phyloP scores from a whole-genome alignment of 495 filamentous ascomycete genomes.

The Xylaria nigripes region DNA sequence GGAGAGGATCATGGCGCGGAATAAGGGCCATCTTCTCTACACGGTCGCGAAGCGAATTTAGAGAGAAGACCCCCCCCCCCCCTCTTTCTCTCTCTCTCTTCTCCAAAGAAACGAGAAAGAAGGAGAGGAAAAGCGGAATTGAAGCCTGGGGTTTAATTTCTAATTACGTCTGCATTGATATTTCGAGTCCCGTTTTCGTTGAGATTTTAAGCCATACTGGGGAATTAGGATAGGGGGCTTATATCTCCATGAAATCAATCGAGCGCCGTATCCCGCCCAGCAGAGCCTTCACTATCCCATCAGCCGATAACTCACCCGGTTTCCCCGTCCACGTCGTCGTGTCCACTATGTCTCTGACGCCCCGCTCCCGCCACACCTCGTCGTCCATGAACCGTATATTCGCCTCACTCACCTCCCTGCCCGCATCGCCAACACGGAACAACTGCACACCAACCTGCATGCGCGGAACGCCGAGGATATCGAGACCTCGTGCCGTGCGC shows the following conservation, averaged over 20 bases:
- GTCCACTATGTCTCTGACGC: slow-evolving; percentile 72
- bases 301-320: slow-evolving; percentile 28
- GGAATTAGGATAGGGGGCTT: too few species aligned
- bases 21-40: slow-evolving; percentile 2
- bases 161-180: not conserved
- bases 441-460: slow-evolving; percentile 86
- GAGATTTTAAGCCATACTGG: too few species aligned
- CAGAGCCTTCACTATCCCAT: slow-evolving; percentile 64
- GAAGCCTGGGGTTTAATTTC: too few species aligned
- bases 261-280: slow-evolving; percentile 48
- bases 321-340: slow-evolving; percentile 58
- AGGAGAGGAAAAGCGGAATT: not conserved
- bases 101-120: too few species aligned
- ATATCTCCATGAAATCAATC: slow-evolving; percentile 12
- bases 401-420: slow-evolving; percentile 51
- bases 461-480: slow-evolving; percentile 56
- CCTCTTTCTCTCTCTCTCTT: too few species aligned
- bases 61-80: too few species aligned
- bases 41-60: not conserved
- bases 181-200: too few species aligned
- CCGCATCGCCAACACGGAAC: slow-evolving; percentile 74
- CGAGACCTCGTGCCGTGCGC: slow-evolving; percentile 55
- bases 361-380: slow-evolving; percentile 42
- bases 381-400: slow-evolving; percentile 44
- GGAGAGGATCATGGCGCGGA: not conserved